These are phyloP conservation scores for Lentinus tigrinus DNA, from an alignment of 768 basidiomycete genomes.

Conservation along the genomic window DNA sequence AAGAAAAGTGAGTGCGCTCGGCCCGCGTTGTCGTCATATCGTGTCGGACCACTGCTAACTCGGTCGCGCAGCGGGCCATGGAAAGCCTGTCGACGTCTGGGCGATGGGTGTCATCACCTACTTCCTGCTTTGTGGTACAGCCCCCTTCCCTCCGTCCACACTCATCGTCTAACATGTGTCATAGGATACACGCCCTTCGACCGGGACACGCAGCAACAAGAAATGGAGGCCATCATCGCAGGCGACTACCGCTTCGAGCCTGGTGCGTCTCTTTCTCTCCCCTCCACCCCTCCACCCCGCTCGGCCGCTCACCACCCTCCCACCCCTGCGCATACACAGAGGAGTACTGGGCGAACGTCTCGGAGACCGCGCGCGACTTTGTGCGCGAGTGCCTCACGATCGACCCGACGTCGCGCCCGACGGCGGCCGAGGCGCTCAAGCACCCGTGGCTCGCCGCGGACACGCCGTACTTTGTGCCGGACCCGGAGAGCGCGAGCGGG, in stretches of 20 bases:
- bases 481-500: constrained; percentile 54
- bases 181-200: constrained; percentile 95
- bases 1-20: constrained; percentile 63
- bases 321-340: constrained; percentile 33
- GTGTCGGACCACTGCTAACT: no score
- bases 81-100: constrained; percentile 95
- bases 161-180: constrained; percentile 6
- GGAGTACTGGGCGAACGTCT: constrained; percentile 89
- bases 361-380: constrained; percentile 79
- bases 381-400: constrained; percentile 80
- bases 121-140: constrained; percentile 76
- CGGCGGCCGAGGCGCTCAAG: constrained; percentile 67
- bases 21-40: background rate
- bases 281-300: background rate
- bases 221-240: constrained; percentile 93
- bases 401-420: constrained; percentile 79
- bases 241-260: constrained; percentile 94
- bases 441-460: constrained; percentile 81
- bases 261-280: constrained; percentile 27
- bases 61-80: constrained; percentile 68
- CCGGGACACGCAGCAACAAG: constrained; percentile 80
- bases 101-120: constrained; percentile 99
- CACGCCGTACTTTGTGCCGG: constrained; percentile 68
- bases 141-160: background rate
- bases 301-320: no score